Evolutionary conservation across 108 stramenopile species (phyloP).

Genomic region (Stephanodiscus triporus): DNA sequence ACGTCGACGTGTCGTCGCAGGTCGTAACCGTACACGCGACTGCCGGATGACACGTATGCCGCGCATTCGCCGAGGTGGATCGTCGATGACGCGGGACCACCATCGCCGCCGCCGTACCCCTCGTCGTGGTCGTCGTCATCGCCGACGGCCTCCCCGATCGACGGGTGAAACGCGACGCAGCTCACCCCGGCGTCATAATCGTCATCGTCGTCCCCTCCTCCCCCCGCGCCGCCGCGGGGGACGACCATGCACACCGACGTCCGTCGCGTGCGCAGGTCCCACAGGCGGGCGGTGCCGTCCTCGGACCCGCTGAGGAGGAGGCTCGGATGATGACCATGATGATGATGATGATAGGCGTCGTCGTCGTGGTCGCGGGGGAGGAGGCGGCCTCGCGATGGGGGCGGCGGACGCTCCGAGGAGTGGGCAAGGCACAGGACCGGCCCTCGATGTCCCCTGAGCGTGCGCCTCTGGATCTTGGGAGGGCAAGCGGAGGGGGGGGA

Average conservation of each 20-base stretch:
- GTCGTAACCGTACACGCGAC: slow-evolving; percentile 41
- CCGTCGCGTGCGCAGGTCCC: slow-evolving; percentile 65
- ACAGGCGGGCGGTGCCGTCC: slow-evolving; percentile 80
- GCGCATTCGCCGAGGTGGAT: not conserved
- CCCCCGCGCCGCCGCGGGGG: slow-evolving; percentile 12
- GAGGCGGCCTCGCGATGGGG: not conserved
- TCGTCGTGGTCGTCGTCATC: slow-evolving; percentile 16
- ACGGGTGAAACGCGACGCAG: slow-evolving; percentile 68
- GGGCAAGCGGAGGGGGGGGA: too few relatives aligned
- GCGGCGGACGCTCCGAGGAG: slow-evolving; percentile 29
- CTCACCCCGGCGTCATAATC: slow-evolving; percentile 43
- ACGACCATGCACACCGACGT: slow-evolving; percentile 54
- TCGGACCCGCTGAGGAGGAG: slow-evolving; percentile 79
- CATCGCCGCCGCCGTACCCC: not conserved
- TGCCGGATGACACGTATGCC: slow-evolving; percentile 26
- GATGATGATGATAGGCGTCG: not conserved
- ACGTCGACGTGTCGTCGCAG: slow-evolving; percentile 35
- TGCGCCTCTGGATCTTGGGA: too few relatives aligned
- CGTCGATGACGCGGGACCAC: too few relatives aligned
- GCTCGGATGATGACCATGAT: slow-evolving; percentile 19
- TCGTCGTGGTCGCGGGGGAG: slow-evolving; percentile 4
- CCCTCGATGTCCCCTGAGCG: too few relatives aligned
- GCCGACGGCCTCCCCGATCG: not conserved
- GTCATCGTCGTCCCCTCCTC: not conserved
- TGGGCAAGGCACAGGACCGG: slow-evolving; percentile 47